Evolutionary conservation across 2,329 filamentous ascomycete species (phyloP), one percentile per base, ranked within the genome.

Genomic region (Sphaceloma murrayae): DNA sequence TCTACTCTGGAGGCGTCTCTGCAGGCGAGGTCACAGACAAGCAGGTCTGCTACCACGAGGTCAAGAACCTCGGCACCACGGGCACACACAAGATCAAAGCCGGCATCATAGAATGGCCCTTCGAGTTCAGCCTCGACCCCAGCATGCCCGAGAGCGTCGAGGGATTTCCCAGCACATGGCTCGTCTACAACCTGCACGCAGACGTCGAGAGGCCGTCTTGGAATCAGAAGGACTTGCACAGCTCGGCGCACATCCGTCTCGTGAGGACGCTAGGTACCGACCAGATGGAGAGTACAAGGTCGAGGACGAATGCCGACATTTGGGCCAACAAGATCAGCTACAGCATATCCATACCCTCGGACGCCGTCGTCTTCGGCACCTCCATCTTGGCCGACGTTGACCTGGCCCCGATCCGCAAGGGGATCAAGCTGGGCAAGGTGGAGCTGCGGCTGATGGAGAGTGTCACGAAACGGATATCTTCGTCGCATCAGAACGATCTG

Each of bases 311-410:
- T 51, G 88, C 95, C 63, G 95, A 95, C 58, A 83, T 94, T 51
- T 98, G 91, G 91, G 84, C 87, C 4, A 91, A 94, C 68, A 98
- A 98, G 69, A 77, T 96, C 54, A 85, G 94, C 61, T 98, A 98
- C 66, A 89, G 86, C 21, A 87, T 98, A 51, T 78, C 85, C 47
- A 85, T 94, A 8, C 89, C 91, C 0, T 88, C 86, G 57, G 95
- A 95, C 67, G 91, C 91, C 2, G 82, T 94, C 44, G 83, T 94
- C 13, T 94, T 95, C 56, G 91, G 91, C 39, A 93, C 85, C n/a
- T 74, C 74, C 16, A 79, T 96, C 38, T 78, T 80, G 1, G 73
- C 94, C 48, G 80, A 94, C 54, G 89, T 95, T 67, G 78, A 84
- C 50, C 79, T 96, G 50, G 85, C 87, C 1, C 88, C 89, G 0